Evolutionary conservation across 768 basidiomycete species (phyloP), one percentile per base, ranked within the genome.

Genomic region (Trametes sanguinea): DNA sequence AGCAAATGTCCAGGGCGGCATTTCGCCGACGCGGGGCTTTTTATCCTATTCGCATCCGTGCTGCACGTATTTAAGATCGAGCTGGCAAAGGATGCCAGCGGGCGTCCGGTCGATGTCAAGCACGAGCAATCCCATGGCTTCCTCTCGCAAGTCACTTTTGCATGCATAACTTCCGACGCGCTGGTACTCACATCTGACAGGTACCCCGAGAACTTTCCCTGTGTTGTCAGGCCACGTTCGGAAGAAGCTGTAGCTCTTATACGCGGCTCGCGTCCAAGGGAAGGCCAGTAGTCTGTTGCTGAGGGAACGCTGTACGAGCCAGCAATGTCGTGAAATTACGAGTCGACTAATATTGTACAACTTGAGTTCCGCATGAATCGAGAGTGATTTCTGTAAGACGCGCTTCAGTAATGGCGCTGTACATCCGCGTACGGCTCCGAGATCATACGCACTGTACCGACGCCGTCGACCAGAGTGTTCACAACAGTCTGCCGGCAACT

Each of bases 1-100:
- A 52, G 68, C 27, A 58, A 61, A 6, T 69, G 68, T 30, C 66
- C 68, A 0, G 68, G 68, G 2, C 51, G 61, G 2, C 33, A 60
- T 43, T 55, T 63, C 51, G 68, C 64, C 2, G 59, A 62, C 3
- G 56, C 54, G 2, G 44, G 16, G 14, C 33, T 69, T 8, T 71
- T 63, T 45, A 58, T 69, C 32, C 39, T 44, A 10, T 35, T 63
- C 13, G 62, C 64, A 2, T 54, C 55, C 7, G 51, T 63, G 11
- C 55, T 71, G 17, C 63, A 65, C 42, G 52, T 61, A 2, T 67
- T 67, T 57, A 51, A 68, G 54, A 58, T 71, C 39, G n/a, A 37
- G 0, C 56, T 60, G 13, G 46, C 66, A 11, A 8, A 44, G 14
- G 68, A 68, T 48, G 54, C 59, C 10, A 11, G 30, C 4, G 65